A percentile compares a stretch with the other conserved stretches of the same genome.
phyloP scores from a whole-genome alignment of 2,329 filamentous ascomycete genomes.

The Pseudocercospora vitis region DNA sequence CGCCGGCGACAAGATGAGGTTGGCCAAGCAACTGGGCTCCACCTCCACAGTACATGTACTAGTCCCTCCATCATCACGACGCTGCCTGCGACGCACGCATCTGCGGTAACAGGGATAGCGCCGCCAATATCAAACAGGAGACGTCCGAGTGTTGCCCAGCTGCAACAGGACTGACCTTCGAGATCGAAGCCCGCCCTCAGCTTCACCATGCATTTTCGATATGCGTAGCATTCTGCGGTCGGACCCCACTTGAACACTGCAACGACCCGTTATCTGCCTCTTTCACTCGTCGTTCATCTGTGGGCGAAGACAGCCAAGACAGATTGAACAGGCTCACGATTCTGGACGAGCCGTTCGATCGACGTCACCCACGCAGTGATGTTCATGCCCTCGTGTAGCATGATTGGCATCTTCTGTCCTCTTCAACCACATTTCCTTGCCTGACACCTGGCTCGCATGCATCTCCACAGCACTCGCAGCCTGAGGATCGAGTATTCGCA shows the following conservation, averaged over 20 bases:
- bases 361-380: conserved; percentile 6
- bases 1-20: neutral
- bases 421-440: conserved; percentile 6
- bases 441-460: conserved; percentile 1
- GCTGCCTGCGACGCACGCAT: neutral
- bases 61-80: neutral
- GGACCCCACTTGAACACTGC: neutral
- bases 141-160: neutral
- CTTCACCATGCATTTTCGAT: neutral
- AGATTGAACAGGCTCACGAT: neutral
- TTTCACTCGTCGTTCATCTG: neutral
- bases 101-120: conserved; percentile 8
- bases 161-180: neutral
- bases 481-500: conserved; percentile 6
- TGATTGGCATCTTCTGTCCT: conserved; percentile 4
- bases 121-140: neutral
- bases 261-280: neutral
- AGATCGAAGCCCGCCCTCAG: neutral
- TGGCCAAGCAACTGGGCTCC: neutral
- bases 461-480: neutral
- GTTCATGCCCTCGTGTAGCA: neutral
- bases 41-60: neutral
- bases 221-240: neutral
- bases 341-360: neutral
- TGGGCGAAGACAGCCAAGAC: neutral